These are phyloP conservation scores for Leucogyrophana mollusca DNA, from an alignment of 768 basidiomycete species.

Conservation along the genomic window DNA sequence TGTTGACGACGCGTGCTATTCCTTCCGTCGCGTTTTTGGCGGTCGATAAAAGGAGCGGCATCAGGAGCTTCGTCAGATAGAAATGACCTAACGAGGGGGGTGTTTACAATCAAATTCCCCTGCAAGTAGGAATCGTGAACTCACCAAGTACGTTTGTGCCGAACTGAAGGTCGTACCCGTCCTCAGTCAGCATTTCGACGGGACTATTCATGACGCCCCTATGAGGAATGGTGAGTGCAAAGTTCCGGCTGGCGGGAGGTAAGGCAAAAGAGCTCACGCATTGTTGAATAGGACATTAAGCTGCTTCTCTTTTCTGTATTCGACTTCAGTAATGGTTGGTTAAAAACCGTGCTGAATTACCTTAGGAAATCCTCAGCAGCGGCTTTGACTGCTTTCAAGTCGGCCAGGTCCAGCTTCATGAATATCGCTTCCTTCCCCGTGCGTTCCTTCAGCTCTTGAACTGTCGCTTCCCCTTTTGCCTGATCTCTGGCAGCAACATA, in stretches of 20 bases:
- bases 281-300: constrained; percentile 26
- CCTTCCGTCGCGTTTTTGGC: constrained; percentile 11
- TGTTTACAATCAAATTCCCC: no score
- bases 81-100: constrained; percentile 28
- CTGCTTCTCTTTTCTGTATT: constrained; percentile 11
- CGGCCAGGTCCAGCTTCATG: constrained; percentile 31
- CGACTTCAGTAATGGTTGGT: no score
- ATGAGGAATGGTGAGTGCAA: no score
- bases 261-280: constrained; percentile 17
- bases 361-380: constrained; percentile 29
- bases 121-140: not conserved
- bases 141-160: constrained; percentile 28
- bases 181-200: constrained; percentile 14
- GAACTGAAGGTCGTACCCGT: constrained; percentile 35
- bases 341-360: constrained; percentile 6
- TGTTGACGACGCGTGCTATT: constrained; percentile 30
- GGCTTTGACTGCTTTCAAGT: constrained; percentile 27
- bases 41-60: constrained; percentile 26
- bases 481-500: constrained; percentile 46
- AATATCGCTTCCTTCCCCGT: constrained; percentile 30
- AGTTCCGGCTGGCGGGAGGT: no score
- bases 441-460: constrained; percentile 36
- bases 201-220: constrained; percentile 26
- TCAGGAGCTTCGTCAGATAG: constrained; percentile 26
- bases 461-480: constrained; percentile 37